Evolutionary conservation across 805 yeast species (phyloP), one percentile per base, ranked within the genome.

Genomic region (Monosporozyma solicola): DNA sequence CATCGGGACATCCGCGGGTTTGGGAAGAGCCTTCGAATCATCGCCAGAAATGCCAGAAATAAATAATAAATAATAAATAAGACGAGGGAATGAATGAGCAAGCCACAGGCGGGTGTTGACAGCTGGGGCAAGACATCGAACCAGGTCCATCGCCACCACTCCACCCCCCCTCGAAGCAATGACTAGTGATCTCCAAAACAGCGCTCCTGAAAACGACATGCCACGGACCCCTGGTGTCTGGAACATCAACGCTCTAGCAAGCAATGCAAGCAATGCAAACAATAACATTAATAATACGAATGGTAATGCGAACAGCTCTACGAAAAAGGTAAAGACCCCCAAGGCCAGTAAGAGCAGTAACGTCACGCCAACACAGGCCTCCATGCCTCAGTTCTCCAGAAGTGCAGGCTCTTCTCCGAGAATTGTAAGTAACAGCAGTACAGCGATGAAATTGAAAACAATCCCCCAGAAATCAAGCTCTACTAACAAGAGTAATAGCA

Each of bases 181-280:
- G 39, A 35, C 39, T 5, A 54, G 62, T 33, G 74, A 80, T 53
- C 77, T 83, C 53, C 78, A 79, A 54, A 85, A 82, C 5, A 84
- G 20, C 11, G 8, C 46, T 24, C 15, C 31, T 10, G 46, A 43
- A 13, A 24, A 24, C 25, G 46, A 43, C 24, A 43, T 43, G 4
- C 46, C 46, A 8, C 24, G 46, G 25, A 24, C 46, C 31, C 46
- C 46, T 2, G 46, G 46, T 10, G 46, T 43, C 8, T 43, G 46
- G 46, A 43, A 43, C 16, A 43, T 43, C 29, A 43, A 43, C 25
- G 46, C 46, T 24, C 15, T 43, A 13, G 29, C 46, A 13, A 24
- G 25, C 16, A 24, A 13, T 20, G 5, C 10, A 3, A 24, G n/a
- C 6, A 41, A 9, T 2, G 11, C 35, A n/a, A n/a, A n/a, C n/a